phyloP scores from a whole-genome alignment of 2,329 filamentous ascomycete genomes.

The Penicillium sp. region DNA sequence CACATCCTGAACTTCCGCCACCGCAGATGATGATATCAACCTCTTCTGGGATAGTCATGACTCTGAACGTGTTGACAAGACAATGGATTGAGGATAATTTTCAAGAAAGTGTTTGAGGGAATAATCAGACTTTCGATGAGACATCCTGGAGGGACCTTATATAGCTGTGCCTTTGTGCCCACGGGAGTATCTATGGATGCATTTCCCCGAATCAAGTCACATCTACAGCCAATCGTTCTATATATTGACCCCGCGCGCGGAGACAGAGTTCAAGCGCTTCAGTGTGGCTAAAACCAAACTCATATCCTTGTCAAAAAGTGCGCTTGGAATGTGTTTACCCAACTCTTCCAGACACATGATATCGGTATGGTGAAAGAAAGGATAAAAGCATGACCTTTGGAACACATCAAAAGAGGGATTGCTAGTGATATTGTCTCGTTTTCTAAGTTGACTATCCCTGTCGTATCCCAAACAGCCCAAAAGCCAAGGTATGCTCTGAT shows the following conservation, averaged over 20 bases:
- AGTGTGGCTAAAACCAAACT: neutral
- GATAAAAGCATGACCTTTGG: no score
- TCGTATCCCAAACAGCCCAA: neutral
- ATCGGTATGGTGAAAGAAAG: neutral
- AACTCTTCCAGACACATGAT: neutral
- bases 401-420: neutral
- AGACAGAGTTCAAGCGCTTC: slow-evolving; percentile 1
- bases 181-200: neutral
- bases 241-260: neutral
- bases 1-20: slow-evolving; percentile 60
- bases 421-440: neutral
- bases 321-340: neutral
- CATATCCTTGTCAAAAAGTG: neutral
- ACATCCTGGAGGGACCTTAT: neutral
- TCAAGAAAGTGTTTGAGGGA: neutral
- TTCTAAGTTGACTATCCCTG: neutral
- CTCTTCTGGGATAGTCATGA: slow-evolving; percentile 68
- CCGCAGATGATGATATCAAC: slow-evolving; percentile 79
- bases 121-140: neutral
- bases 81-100: neutral
- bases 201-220: neutral
- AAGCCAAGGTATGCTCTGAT: neutral
- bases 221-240: neutral
- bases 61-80: neutral
- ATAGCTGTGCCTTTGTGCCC: neutral